A percentile compares a stretch with the other conserved stretches of the same genome.
Evolutionary conservation across 305 asterid species (phyloP).

Genomic region (Lippia alba): DNA sequence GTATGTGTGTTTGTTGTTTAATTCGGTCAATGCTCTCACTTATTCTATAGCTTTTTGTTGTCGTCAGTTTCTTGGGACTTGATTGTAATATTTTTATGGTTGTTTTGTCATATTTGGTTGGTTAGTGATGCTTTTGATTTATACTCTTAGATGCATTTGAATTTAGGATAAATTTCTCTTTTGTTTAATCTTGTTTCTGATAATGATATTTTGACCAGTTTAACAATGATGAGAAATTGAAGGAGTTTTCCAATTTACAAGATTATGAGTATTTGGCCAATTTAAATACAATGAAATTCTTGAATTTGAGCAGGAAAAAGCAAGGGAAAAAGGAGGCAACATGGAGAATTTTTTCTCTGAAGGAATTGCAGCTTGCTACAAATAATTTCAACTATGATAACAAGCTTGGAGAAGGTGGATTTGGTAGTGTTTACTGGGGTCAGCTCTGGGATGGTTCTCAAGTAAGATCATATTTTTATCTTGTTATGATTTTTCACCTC

Average conservation of each 20-base stretch:
- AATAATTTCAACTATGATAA: slow-evolving; percentile 93
- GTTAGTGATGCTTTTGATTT: slow-evolving; percentile 11
- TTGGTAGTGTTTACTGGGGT: slow-evolving; percentile 98
- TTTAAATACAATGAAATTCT: slow-evolving; percentile 27
- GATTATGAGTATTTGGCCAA: slow-evolving; percentile 19
- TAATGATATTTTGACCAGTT: neutral
- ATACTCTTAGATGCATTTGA: slow-evolving; percentile 29
- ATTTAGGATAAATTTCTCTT: slow-evolving; percentile 5
- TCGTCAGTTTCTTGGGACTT: slow-evolving; percentile 12
- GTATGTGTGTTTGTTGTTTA: slow-evolving; percentile 48
- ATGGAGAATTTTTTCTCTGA: slow-evolving; percentile 92
- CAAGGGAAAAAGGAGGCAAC: slow-evolving; percentile 68
- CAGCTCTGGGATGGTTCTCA: slow-evolving; percentile 99
- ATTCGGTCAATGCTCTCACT: slow-evolving; percentile 28
- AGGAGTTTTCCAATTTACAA: neutral
- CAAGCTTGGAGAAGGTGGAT: slow-evolving; percentile 99
- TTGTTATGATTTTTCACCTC: neutral
- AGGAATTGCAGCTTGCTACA: slow-evolving; percentile 90
- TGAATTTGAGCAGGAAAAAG: slow-evolving; percentile 56
- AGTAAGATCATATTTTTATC: slow-evolving; percentile 46
- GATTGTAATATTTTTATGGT: neutral
- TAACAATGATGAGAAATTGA: slow-evolving; percentile 15
- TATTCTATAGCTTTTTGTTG: slow-evolving; percentile 13
- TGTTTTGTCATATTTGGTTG: slow-evolving; percentile 16
- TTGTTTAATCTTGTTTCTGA: slow-evolving; percentile 4